phyloP scores from a whole-genome alignment of 306 rosid species.

The Fragaria ananassa region DNA sequence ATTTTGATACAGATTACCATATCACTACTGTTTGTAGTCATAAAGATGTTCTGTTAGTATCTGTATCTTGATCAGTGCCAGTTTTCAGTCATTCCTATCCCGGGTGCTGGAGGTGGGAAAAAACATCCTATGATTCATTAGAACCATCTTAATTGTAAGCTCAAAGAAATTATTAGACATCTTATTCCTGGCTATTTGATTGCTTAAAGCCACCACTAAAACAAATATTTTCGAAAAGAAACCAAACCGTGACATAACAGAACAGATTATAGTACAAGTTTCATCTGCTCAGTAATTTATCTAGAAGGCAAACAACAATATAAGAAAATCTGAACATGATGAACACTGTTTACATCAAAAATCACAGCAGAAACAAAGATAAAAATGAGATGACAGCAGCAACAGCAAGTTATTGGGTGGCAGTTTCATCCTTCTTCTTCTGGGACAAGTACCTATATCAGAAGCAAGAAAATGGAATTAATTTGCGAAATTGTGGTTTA shows the following conservation, averaged over 20 bases:
- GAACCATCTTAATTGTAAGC: not conserved
- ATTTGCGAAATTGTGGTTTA: not conserved
- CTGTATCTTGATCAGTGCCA: not conserved
- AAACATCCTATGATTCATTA: not conserved
- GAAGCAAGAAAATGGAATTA: slow-evolving; percentile 2
- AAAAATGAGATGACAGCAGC: slow-evolving; percentile 6
- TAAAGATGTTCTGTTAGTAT: not conserved
- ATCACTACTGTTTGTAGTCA: not conserved
- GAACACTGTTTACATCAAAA: not conserved
- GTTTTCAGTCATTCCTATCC: not conserved
- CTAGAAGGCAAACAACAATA: not conserved
- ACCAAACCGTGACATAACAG: not conserved
- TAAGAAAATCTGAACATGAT: not conserved
- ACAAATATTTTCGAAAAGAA: not conserved
- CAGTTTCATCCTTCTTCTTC: slow-evolving; percentile 47
- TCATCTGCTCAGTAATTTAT: slow-evolving; percentile 4
- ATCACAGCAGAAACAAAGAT: not conserved
- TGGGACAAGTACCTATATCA: slow-evolving; percentile 45
- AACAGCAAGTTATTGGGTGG: slow-evolving; percentile 32
- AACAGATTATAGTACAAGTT: not conserved
- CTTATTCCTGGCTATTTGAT: not conserved
- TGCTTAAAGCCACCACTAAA: not conserved
- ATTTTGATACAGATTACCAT: not conserved
- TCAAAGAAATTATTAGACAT: not conserved
- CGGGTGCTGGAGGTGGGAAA: not conserved